Percentiles rank a stretch among this genome's conserved stretches.
These are phyloP conservation scores for Beta lomatogona DNA, from an alignment of 179 eudicot genomes.

Conservation along the genomic window DNA sequence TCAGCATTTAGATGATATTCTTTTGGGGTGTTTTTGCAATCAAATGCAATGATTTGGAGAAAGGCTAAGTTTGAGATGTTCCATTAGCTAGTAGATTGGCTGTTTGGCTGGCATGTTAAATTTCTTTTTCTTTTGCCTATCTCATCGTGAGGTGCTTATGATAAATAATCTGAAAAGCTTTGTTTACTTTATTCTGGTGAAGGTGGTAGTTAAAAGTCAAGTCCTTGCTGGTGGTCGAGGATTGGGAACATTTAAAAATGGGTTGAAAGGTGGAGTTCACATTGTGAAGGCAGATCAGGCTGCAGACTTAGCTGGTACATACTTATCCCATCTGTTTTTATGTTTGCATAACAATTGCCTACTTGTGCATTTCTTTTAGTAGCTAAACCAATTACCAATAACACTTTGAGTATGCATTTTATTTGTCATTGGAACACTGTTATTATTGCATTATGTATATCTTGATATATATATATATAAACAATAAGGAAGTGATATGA, in stretches of 20 bases:
- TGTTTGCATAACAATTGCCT: neutral
- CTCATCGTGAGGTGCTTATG: neutral
- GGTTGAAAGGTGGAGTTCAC: slow-evolving; percentile 92
- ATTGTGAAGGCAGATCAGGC: slow-evolving; percentile 84
- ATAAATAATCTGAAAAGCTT: neutral
- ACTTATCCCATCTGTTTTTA: neutral
- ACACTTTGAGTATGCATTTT: neutral
- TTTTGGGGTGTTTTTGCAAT: neutral
- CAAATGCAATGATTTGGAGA: neutral
- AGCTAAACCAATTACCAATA: neutral
- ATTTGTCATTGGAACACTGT: neutral
- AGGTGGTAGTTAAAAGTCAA: slow-evolving; percentile 97
- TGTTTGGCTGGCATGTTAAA: neutral
- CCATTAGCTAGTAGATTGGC: neutral
- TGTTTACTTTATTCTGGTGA: slow-evolving; percentile 29
- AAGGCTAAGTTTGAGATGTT: neutral
- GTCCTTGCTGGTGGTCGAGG: slow-evolving; percentile 99
- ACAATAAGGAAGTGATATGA: neutral
- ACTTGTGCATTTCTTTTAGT: neutral
- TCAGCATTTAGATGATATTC: neutral
- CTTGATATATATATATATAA: neutral
- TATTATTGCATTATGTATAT: neutral
- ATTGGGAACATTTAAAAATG: slow-evolving; percentile 85
- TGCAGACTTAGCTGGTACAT: slow-evolving; percentile 79
- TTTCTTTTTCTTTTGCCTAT: too few relatives aligned